These are phyloP conservation scores for Panicum miliaceum DNA, from an alignment of 176 grass and related monocot genomes.

Conservation along the genomic window DNA sequence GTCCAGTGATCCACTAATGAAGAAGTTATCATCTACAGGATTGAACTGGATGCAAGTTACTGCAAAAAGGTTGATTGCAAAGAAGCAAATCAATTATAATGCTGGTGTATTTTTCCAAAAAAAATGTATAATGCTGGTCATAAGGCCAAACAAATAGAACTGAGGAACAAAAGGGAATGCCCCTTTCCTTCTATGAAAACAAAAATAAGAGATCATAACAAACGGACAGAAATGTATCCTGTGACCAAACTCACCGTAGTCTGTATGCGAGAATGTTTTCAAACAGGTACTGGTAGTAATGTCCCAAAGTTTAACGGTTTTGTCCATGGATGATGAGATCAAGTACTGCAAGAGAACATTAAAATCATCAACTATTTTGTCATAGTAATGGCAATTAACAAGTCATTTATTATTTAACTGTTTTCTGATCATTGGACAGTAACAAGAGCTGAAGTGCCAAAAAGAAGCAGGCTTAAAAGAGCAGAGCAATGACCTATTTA, in stretches of 20 bases:
- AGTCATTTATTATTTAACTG: background rate
- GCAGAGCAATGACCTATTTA: background rate
- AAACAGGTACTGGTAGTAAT: constrained; percentile 78
- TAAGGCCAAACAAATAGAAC: constrained; percentile 26
- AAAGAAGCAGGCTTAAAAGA: constrained; percentile 13
- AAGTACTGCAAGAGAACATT: constrained; percentile 60
- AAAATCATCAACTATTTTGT: background rate
- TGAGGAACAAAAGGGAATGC: background rate
- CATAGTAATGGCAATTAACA: background rate
- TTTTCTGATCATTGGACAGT: background rate
- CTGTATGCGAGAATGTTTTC: constrained; percentile 96
- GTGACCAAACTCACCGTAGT: constrained; percentile 79
- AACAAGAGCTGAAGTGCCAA: background rate
- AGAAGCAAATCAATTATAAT: constrained; percentile 26
- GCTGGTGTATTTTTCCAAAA: background rate
- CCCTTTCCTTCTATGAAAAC: background rate
- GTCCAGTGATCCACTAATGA: constrained; percentile 97
- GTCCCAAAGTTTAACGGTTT: constrained; percentile 93
- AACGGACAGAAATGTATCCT: constrained; percentile 20
- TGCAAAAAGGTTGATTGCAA: constrained; percentile 52
- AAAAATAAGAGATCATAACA: constrained; percentile 4
- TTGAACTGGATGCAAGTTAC: constrained; percentile 99
- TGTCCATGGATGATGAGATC: constrained; percentile 99
- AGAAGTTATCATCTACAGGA: constrained; percentile 92
- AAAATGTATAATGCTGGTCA: background rate